Base-by-base conservation (phyloP, 2,329 filamentous ascomycete species). In the Colletotrichum falcatum region DNA sequence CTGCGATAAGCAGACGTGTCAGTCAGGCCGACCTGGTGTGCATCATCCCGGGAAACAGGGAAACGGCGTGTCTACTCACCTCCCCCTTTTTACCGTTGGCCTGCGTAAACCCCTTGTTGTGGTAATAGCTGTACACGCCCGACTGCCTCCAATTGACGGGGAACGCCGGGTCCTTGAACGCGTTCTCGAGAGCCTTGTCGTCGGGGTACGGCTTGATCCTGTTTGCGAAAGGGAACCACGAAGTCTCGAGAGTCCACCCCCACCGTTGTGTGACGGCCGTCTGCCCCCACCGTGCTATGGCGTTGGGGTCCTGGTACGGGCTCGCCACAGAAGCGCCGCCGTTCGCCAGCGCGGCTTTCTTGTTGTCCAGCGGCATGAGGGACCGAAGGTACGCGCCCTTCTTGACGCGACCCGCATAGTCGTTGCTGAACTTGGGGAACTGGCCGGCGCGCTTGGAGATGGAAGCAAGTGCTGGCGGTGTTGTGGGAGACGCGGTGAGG, bases 321-420 rank as follows among this genome's bases (percentile, higher is more conserved):
- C 54, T 65, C 18, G 20, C 30, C 1, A 65, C 33, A 8, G 30
- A 39, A 20, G 12, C 54, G 9, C 63, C n/a, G n/a, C n/a, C 55
- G 42, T 65, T 60, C 12, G 9, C 26, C 42, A 11, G 18, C 16
- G 55, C 33, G 3, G 63, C 63, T 8, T 37, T 14, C 30, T 23
- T 26, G 20, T 61, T 39, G 12, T 39, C 33, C 23, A 65, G n/a
- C 23, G 33, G 54, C 33, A 65, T 60, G 0, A 65, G 55, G 8
- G 63, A 18, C 0, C 42, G 18, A 30, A 65, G 63, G 23, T 61
- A 61, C 18, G 30, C 39, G 0, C 63, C 54, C 30, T 23, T 60
- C 42, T 65, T 26, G 5, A 65, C 26, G 23, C 55, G 44, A 18
- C 63, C 53, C 1, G 39, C 20, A 12, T 51, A 61, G 18, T 53